Evolutionary conservation across 2,329 filamentous ascomycete species (phyloP), one percentile per base, ranked within the genome.

Genomic region (Raffaelea ambrosiae): DNA sequence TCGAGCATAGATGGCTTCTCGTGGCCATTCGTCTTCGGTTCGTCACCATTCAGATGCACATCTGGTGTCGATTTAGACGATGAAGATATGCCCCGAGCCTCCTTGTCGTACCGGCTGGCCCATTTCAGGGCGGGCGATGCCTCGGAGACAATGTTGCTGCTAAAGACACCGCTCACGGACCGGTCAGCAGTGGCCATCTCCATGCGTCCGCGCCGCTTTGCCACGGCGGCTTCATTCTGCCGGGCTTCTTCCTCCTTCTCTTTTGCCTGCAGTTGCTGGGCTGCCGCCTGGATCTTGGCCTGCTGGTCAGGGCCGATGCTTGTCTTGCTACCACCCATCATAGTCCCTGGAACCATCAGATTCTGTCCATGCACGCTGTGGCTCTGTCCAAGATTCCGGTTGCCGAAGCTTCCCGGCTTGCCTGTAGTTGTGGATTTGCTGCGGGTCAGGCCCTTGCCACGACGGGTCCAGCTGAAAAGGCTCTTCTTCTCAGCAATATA

Each of bases 401-500:
- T 29, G 7, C 26, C 26, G 26, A 29, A 13, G 7, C 7, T 7
- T 13, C 7, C 7, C 13, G 26, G 26, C 26, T 29, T 29, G 26
- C 26, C 26, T 13, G 26, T 29, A 13, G 26, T 13, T 5, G 35
- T 38, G 14, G 35, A 38, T 63, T 86, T 88, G 59, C 84, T 78
- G 53, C 89, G 81, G 40, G 75, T 76, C 9, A 79, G 51, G 3
- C 68, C 71, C 64, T 75, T 82, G 57, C 79, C 80, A 38, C 84
- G 81, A 55, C 75, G 83, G 13, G 87, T 90, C 69, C 86, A 95
- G 61, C 87, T 88, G 65, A 96, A 95, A 57, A 93, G 87, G 38
- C 88, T 80, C 69, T 96, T 96, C 77, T 97, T 97, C 64, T 95
- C 89, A 0, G 87, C 89, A 57, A 97, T 88, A 57, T 95, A 95